Conservation (phyloP, 2,329 filamentous ascomycete species). For the Chrysoporthe deuterocubensis region DNA sequence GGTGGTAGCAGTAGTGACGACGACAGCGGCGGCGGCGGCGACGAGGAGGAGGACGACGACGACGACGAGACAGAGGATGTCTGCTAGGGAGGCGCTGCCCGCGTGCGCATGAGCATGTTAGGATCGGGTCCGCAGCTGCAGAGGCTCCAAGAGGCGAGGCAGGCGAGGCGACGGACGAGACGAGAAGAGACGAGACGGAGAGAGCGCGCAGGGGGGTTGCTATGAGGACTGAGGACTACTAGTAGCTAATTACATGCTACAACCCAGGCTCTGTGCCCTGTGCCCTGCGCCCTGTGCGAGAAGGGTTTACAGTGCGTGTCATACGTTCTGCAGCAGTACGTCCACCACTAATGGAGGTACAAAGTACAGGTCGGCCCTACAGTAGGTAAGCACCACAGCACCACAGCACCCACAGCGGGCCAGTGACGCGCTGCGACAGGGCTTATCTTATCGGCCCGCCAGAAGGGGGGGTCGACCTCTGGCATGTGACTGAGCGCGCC, state of each 20-base stretch:
- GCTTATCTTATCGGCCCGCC: constrained; percentile 4
- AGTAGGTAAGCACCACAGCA: too few relatives aligned
- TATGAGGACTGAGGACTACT: too few relatives aligned
- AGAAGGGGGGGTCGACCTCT: not conserved
- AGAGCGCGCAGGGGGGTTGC: too few relatives aligned
- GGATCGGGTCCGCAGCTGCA: not conserved
- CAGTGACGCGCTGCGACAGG: not conserved
- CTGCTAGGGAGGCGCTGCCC: not conserved
- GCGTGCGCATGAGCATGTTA: constrained; percentile 16
- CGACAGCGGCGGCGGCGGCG: not conserved
- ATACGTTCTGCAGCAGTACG: too few relatives aligned
- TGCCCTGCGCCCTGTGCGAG: too few relatives aligned
- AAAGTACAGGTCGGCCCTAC: too few relatives aligned
- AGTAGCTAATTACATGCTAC: too few relatives aligned
- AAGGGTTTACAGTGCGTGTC: too few relatives aligned
- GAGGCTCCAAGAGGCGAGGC: not conserved
- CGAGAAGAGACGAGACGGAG: not conserved
- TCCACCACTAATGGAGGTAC: too few relatives aligned
- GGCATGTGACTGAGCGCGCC: not conserved
- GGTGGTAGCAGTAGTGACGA: not conserved
- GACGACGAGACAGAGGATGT: not conserved
- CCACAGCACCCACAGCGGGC: too few relatives aligned
- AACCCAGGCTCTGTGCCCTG: too few relatives aligned
- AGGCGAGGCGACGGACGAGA: not conserved
- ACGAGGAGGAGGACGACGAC: not conserved